A percentile compares a stretch with the other conserved stretches of the same genome.
Conservation (phyloP, 2,329 filamentous ascomycete species). For the Trichoderma aggressivum region DNA sequence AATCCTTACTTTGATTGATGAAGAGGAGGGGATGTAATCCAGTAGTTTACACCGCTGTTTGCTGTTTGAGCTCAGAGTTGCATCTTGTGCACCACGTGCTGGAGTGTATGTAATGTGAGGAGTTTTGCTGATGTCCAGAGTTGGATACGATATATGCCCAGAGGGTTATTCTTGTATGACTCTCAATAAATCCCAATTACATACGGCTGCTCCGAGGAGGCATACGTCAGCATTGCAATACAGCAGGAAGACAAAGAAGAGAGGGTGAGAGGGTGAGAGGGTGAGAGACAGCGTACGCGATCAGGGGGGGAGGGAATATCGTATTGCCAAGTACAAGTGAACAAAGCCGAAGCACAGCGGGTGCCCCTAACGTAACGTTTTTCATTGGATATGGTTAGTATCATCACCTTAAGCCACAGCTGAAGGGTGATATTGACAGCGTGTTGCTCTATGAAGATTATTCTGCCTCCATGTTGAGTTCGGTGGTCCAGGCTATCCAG, state of each 20-base stretch:
- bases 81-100: background rate
- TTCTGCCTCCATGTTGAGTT: background rate
- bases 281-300: background rate
- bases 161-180: background rate
- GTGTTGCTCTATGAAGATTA: background rate
- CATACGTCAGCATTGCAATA: too few species aligned
- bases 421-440: background rate
- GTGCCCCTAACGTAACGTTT: background rate
- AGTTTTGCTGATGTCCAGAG: background rate
- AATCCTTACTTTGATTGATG: background rate
- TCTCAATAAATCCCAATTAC: background rate
- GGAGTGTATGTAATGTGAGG: background rate
- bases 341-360: background rate
- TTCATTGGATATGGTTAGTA: background rate
- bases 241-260: background rate
- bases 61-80: background rate
- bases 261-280: background rate
- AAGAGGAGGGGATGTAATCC: background rate
- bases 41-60: constrained; percentile 3
- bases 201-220: too few species aligned
- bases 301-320: background rate
- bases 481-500: background rate
- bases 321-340: background rate
- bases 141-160: background rate
- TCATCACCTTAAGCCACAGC: background rate